Evolutionary conservation across 2,329 filamentous ascomycete genomes (phyloP).

Genomic region (Fusarium graminum): DNA sequence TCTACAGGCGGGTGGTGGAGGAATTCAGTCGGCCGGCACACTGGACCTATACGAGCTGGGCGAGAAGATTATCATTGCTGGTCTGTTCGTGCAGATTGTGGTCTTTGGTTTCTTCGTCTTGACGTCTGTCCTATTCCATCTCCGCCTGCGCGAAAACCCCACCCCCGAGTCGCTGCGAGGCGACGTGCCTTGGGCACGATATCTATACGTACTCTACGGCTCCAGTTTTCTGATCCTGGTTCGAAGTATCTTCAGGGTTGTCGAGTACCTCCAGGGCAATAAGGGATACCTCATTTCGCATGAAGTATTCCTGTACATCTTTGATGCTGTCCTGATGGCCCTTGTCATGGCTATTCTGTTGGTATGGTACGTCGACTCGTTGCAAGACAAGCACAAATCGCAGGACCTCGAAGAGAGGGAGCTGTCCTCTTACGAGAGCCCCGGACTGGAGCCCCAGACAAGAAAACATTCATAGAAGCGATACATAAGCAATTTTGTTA

Average conservation of each 20-base stretch:
- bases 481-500: neutral
- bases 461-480: neutral
- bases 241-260: constrained; percentile 16
- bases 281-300: constrained; percentile 16
- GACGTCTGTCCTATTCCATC: constrained; percentile 17
- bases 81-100: constrained; percentile 10
- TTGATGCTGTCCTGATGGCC: constrained; percentile 20
- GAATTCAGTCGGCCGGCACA: constrained; percentile 14
- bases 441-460: neutral
- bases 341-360: constrained; percentile 12
- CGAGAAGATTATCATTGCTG: constrained; percentile 19
- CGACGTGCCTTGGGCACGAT: constrained; percentile 5
- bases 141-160: neutral
- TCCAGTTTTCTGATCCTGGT: constrained; percentile 23
- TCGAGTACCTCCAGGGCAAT: constrained; percentile 17
- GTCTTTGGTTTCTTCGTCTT: constrained; percentile 23
- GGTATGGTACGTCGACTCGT: constrained; percentile 16
- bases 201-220: constrained; percentile 17
- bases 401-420: constrained; percentile 5
- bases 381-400: neutral
- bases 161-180: constrained; percentile 7
- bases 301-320: constrained; percentile 13
- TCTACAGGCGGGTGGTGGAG: constrained; percentile 11
- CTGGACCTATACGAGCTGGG: constrained; percentile 9
- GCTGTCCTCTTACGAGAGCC: neutral